Evolutionary conservation across 192 early-diverging fungal species (phyloP).

Genomic region (Backusella tuberculispora): DNA sequence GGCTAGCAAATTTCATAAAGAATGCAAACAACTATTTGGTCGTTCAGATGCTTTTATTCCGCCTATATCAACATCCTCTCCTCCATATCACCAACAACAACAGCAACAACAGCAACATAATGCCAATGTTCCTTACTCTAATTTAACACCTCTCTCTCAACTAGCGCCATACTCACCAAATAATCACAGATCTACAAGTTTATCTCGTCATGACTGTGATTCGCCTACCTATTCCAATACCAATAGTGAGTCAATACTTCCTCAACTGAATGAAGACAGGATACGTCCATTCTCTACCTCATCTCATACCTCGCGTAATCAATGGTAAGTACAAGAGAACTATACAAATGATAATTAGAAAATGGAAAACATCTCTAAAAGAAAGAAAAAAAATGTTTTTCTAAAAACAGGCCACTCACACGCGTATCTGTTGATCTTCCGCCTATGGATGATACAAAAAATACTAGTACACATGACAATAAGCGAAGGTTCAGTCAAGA

Average conservation of each 20-base stretch:
- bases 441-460: neutral
- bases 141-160: neutral
- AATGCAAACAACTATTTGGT: slow-evolving; percentile 16
- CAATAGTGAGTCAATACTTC: neutral
- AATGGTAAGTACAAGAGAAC: neutral
- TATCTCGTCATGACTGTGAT: neutral
- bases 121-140: neutral
- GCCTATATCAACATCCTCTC: slow-evolving; percentile 7
- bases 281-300: neutral
- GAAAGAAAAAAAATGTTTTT: neutral
- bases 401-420: neutral
- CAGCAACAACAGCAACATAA: neutral
- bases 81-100: neutral
- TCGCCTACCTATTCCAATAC: neutral
- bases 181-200: neutral
- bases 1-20: slow-evolving; percentile 11
- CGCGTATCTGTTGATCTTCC: slow-evolving; percentile 2
- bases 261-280: neutral
- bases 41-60: slow-evolving; percentile 4
- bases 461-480: neutral
- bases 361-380: neutral
- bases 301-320: neutral
- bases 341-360: neutral
- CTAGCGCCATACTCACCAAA: neutral
- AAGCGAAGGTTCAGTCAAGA: slow-evolving; percentile 3